phyloP scores from a whole-genome alignment of 768 basidiomycete species.

The Butyriboletus loyo region DNA sequence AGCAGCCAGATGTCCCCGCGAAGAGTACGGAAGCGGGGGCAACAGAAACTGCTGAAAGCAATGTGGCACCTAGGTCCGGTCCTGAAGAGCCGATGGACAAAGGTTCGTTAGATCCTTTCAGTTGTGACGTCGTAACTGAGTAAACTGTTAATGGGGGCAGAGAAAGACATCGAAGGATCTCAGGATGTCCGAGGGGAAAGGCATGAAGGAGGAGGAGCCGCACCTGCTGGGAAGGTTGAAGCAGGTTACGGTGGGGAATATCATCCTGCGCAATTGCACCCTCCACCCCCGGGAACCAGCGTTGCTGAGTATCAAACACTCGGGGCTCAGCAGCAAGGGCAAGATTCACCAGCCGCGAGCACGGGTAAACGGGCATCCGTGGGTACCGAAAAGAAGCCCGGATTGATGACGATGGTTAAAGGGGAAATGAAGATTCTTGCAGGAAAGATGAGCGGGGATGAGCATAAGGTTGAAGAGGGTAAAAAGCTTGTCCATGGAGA shows the following conservation, averaged over 20 bases:
- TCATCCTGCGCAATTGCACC: constrained; percentile 30
- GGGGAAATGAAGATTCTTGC: constrained; percentile 35
- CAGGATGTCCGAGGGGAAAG: constrained; percentile 2
- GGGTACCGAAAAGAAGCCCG: constrained; percentile 20
- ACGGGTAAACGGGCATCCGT: not conserved
- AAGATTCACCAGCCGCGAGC: not conserved
- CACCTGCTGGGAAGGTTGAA: not conserved
- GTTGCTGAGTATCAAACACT: constrained; percentile 9
- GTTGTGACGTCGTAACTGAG: not conserved
- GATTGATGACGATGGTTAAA: constrained; percentile 29
- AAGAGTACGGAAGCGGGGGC: not conserved
- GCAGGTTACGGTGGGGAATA: constrained; percentile 19
- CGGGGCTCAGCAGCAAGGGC: not conserved
- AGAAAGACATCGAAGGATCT: not conserved
- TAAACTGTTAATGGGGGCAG: not conserved
- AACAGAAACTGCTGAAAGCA: not conserved
- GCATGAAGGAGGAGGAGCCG: not conserved
- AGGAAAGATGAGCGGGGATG: constrained; percentile 30
- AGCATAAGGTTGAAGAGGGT: constrained; percentile 28
- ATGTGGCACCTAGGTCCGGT: not conserved
- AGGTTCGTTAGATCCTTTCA: constrained; percentile 6
- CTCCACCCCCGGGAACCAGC: constrained; percentile 20
- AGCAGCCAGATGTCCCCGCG: not conserved
- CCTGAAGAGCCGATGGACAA: not conserved
- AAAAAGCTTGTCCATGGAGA: constrained; percentile 26